These are phyloP conservation scores for Microbotryum scabiosae DNA, from an alignment of 1,284 basidiomycete genomes.

Conservation along the genomic window DNA sequence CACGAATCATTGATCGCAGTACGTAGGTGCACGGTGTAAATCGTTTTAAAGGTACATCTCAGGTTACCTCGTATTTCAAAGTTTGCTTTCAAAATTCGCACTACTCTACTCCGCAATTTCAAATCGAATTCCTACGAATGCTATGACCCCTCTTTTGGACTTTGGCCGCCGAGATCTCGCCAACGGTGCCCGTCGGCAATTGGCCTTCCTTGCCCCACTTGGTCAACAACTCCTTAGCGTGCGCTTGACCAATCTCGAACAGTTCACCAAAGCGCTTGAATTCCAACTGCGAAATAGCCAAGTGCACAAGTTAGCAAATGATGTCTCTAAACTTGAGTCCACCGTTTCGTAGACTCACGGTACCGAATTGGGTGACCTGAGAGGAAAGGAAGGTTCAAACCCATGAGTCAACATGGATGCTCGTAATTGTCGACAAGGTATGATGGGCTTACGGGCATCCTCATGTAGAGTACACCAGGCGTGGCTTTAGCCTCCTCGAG, in stretches of 20 bases:
- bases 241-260: slow-evolving; percentile 68
- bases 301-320: not conserved
- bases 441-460: slow-evolving; percentile 83
- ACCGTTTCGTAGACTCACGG: slow-evolving; percentile 6
- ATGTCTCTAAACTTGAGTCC: not conserved
- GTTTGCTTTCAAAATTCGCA: too few species aligned
- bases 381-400: not conserved
- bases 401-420: too few species aligned
- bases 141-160: slow-evolving; percentile 60
- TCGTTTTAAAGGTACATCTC: too few species aligned
- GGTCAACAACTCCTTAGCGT: slow-evolving; percentile 62
- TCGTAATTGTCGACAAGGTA: not conserved
- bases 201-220: slow-evolving; percentile 73
- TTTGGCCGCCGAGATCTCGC: slow-evolving; percentile 42
- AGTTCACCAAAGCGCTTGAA: slow-evolving; percentile 63
- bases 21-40: too few species aligned
- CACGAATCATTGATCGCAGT: too few species aligned
- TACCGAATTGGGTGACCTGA: slow-evolving; percentile 29
- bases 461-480: slow-evolving; percentile 81
- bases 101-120: not conserved
- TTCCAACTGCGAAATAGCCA: slow-evolving; percentile 41
- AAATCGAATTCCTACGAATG: slow-evolving; percentile 64
- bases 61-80: too few species aligned
- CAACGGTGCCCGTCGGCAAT: slow-evolving; percentile 61
- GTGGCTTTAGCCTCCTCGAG: slow-evolving; percentile 87